Evolutionary conservation across 805 yeast genomes (phyloP).

Genomic region (Kluyveromyces dobzhanskii): DNA sequence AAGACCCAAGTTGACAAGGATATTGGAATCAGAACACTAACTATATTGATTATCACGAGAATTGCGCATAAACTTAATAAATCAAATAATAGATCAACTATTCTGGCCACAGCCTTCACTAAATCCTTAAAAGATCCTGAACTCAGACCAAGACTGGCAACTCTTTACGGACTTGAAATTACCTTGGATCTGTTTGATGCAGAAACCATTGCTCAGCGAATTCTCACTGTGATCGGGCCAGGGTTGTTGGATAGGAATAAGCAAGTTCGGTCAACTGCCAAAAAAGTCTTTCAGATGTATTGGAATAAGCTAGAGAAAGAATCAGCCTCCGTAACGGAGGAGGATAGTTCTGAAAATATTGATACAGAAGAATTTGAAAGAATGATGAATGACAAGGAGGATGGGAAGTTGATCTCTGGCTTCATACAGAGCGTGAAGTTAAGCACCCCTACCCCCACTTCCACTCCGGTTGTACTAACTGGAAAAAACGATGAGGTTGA

Average conservation of each 20-base stretch:
- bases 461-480: constrained; percentile 4
- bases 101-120: constrained; percentile 78
- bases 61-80: constrained; percentile 24
- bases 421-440: constrained; percentile 17
- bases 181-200: constrained; percentile 61
- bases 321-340: constrained; percentile 23
- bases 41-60: constrained; percentile 20
- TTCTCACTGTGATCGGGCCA: constrained; percentile 79
- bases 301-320: constrained; percentile 44
- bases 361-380: constrained; percentile 17
- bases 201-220: constrained; percentile 68
- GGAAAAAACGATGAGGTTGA: background rate
- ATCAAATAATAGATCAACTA: constrained; percentile 45
- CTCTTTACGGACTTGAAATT: constrained; percentile 63
- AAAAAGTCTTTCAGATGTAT: constrained; percentile 54
- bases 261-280: constrained; percentile 67
- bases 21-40: constrained; percentile 25
- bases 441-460: constrained; percentile 6
- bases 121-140: constrained; percentile 76
- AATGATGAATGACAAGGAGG: constrained; percentile 10
- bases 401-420: constrained; percentile 12
- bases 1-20: constrained; percentile 32
- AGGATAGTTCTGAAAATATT: constrained; percentile 7
- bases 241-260: constrained; percentile 68
- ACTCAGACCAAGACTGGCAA: constrained; percentile 65